phyloP scores from a whole-genome alignment of 306 rosid genomes.

The Trichosanthes cucumerina region DNA sequence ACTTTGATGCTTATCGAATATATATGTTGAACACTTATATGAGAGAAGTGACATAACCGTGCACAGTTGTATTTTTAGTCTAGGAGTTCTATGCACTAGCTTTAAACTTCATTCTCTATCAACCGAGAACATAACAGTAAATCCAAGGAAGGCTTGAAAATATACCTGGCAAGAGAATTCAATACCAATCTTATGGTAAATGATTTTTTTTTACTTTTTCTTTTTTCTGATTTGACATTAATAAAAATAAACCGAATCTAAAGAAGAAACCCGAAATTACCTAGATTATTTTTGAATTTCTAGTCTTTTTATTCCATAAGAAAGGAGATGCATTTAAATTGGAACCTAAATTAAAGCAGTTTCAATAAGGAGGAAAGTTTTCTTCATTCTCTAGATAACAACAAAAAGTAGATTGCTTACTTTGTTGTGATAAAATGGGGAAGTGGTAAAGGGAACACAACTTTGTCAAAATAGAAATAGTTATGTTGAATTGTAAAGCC shows the following conservation, averaged over 20 bases:
- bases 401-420: background rate
- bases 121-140: background rate
- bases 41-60: background rate
- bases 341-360: background rate
- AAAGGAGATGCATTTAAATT: background rate
- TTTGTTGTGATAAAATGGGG: background rate
- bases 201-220: background rate
- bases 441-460: constrained; percentile 4
- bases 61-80: background rate
- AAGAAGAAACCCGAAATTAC: background rate
- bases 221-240: background rate
- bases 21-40: background rate
- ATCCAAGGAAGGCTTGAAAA: background rate
- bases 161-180: background rate
- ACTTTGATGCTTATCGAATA: background rate
- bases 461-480: constrained; percentile 3
- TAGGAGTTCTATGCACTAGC: background rate
- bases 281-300: background rate
- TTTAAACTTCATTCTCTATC: background rate
- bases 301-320: background rate
- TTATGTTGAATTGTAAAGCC: constrained; percentile 1
- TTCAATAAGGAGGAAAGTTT: background rate
- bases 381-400: constrained; percentile 1
- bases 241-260: background rate
- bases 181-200: background rate